Conservation (phyloP, 2,329 filamentous ascomycete genomes). For the Dothistroma septosporum region DNA sequence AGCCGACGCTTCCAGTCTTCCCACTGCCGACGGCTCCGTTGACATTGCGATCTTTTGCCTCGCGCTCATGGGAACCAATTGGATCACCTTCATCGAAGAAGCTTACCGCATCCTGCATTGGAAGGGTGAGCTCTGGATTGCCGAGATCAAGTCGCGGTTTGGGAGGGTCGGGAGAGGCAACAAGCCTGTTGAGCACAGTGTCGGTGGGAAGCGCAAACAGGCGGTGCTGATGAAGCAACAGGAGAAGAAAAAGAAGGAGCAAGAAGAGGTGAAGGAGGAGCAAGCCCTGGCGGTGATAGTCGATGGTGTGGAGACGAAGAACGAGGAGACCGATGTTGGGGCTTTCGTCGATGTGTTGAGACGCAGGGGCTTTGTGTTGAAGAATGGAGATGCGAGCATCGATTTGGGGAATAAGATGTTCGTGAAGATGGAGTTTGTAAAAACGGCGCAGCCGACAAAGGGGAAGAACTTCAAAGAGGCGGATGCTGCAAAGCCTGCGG, state of each 20-base stretch:
- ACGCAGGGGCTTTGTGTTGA: constrained; percentile 79
- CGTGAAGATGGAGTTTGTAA: constrained; percentile 92
- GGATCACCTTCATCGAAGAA: constrained; percentile 94
- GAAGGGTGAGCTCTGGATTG: constrained; percentile 95
- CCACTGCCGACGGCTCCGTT: constrained; percentile 67
- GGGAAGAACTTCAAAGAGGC: constrained; percentile 63
- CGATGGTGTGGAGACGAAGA: constrained; percentile 60
- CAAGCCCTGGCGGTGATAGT: constrained; percentile 60
- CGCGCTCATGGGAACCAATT: constrained; percentile 98
- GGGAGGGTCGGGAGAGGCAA: constrained; percentile 54
- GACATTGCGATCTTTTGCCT: constrained; percentile 94
- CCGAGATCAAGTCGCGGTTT: constrained; percentile 94
- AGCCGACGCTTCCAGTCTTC: constrained; percentile 83
- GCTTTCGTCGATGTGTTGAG: constrained; percentile 80
- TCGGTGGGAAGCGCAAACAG: constrained; percentile 58
- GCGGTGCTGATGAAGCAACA: constrained; percentile 36
- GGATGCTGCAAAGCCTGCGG: constrained; percentile 33
- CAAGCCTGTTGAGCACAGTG: constrained; percentile 61
- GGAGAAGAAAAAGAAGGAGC: constrained; percentile 48
- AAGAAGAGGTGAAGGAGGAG: constrained; percentile 54
- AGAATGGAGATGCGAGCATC: constrained; percentile 57
- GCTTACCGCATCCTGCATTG: constrained; percentile 86
- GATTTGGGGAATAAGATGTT: constrained; percentile 97
- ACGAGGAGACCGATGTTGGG: constrained; percentile 76
- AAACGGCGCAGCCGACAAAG: constrained; percentile 67